Evolutionary conservation across 768 basidiomycete genomes (phyloP), one percentile per base, ranked within the genome.

Genomic region (Lactarius indigo): DNA sequence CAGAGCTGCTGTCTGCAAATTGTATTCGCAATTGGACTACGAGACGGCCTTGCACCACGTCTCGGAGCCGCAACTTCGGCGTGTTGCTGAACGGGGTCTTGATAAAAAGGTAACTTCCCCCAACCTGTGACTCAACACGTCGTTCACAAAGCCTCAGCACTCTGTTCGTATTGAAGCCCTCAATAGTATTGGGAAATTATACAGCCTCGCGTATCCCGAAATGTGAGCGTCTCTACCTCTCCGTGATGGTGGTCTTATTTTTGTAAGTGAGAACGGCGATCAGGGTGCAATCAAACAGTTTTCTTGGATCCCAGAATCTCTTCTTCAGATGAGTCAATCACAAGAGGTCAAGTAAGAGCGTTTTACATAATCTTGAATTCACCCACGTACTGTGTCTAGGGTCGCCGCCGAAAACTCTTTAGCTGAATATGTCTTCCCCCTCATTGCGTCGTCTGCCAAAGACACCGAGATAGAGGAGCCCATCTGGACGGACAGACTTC

Each of bases 21-120:
- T 92, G 13, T 93, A 94, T 70, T 86, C 87, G 1, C 84, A 87
- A 63, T 78, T 98, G 13, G 96, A 98, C 74, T 98, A 94, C 73
- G 97, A 99, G 76, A 90, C 89, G 0, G 90, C 88, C 0, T 74
- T 94, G 37, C 95, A 96, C 74, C 87, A 93, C 72, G 87, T 96
- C 33, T 84, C 86, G 10, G 81, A 82, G 66, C 73, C 74, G 0
- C 87, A 89, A 59, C 78, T 98, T 56, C 80, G 82, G 17, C 79
- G 78, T 3, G 77, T 98, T 1, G 89, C 85, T 6, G 90, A 81
- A 26, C 83, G 97, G 28, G 86, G 88, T 1, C 75, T 86, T 64
- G 97, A 99, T 76, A 94, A 91, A 77, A 97, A 93, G 85, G 92
- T 91, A 62, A 15, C 79, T 73, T 7, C 1, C 33, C 30, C 17